Evolutionary conservation across 73 alveolate genomes (phyloP), one percentile per base, ranked within the genome.

Genomic region (Symbiodinium pilosum): DNA sequence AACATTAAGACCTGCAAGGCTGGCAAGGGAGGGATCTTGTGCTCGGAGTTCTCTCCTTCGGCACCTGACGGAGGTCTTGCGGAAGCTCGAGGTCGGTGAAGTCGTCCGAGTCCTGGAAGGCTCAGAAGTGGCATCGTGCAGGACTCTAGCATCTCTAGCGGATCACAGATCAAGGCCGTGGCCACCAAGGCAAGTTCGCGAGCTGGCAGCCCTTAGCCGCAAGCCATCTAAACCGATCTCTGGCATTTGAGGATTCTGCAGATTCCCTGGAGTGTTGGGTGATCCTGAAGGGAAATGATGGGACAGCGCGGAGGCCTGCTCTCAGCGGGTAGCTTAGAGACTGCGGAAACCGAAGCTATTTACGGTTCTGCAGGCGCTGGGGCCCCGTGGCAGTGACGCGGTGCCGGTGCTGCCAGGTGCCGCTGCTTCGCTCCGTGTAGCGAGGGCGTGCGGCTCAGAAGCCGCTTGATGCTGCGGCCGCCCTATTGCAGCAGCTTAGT

Each of bases 41-140:
- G 73, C 73, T 5, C 28, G 34, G 73, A 16, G 30, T 5, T 28
- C 75, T 20, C 11, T 64, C 81, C 18, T 6, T 64, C 81, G 38
- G 81, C 81, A 26, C 43, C 87, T 36, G 38, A 40, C 52, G 24
- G 56, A 88, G 95, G 95, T 88, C 71, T 83, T 88, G 42, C 47
- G 95, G 43, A 88, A 88, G 87, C 71, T 88, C 86, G 95, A 88
- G 44, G 87, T 64, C 34, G 95, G 95, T n/a, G 95, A 88, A 88
- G 73, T 88, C 38, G 69, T 88, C 36, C 95, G 95, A 28, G 71
- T 88, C 24, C 36, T 88, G 44, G 95, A 88, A 68, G 95, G 95
- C 36, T 86, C 95, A 6, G 95, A 88, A 42, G 71, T 87, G 83
- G n/a, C n/a, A 47, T 47, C 59, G 95, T 64, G 87, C 43, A 88